These are phyloP conservation scores for Melanomma pulvis-pyrius DNA, from an alignment of 495 filamentous ascomycete species.

Conservation along the genomic window DNA sequence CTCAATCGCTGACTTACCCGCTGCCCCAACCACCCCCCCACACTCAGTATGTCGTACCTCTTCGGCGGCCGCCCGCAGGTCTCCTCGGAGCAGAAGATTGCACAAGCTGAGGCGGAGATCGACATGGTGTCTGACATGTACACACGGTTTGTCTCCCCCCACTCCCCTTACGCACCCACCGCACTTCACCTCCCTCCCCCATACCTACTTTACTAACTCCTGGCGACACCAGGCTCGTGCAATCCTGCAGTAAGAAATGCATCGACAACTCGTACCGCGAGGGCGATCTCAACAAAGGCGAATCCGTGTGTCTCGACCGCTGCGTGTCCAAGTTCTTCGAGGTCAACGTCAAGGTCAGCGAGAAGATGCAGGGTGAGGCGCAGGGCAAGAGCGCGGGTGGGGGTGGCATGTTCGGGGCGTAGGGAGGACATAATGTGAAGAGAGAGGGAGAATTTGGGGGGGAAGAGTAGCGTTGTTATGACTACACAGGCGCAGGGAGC, in stretches of 20 bases:
- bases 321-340: conserved; percentile 98
- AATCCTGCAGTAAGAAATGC: conserved; percentile 91
- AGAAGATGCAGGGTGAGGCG: conserved; percentile 75
- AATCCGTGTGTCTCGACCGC: conserved; percentile 94
- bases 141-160: conserved; percentile 66
- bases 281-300: conserved; percentile 95
- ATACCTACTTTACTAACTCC: background rate
- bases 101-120: conserved; percentile 87
- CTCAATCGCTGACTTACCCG: too few relatives aligned
- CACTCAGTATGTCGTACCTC: conserved; percentile 85
- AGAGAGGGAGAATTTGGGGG: background rate
- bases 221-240: conserved; percentile 63
- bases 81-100: conserved; percentile 93
- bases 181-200: conserved; percentile 1
- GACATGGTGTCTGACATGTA: conserved; percentile 97
- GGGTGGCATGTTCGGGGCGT: conserved; percentile 51
- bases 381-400: conserved; percentile 47
- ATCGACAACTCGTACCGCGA: conserved; percentile 89
- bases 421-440: background rate
- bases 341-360: conserved; percentile 86
- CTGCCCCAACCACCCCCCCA: too few relatives aligned
- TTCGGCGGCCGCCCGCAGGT: conserved; percentile 80
- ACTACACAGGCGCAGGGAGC: too few relatives aligned
- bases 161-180: background rate
- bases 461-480: too few relatives aligned